These are phyloP conservation scores for Oryza meyeriana DNA, from an alignment of 176 grass and related monocot species.

Conservation along the genomic window DNA sequence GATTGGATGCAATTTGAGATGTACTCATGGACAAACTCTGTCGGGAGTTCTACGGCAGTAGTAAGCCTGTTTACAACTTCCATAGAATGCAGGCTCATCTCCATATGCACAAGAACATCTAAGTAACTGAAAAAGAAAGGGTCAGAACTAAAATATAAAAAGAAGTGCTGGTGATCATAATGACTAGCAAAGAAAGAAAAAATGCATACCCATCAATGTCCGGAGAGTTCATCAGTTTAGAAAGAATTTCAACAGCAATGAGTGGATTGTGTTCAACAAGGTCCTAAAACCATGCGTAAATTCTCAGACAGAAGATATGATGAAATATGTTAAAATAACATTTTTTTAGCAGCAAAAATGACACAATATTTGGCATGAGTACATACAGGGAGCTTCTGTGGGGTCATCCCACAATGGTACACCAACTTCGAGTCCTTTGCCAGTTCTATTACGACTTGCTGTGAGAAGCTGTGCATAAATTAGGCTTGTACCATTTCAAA, in stretches of 20 bases:
- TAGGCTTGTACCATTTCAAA: slow-evolving; percentile 42
- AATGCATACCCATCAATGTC: slow-evolving; percentile 78
- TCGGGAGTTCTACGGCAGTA: slow-evolving; percentile 89
- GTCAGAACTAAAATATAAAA: slow-evolving; percentile 15
- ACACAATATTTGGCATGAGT: background rate
- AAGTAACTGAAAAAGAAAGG: slow-evolving; percentile 59
- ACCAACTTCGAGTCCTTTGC: slow-evolving; percentile 92
- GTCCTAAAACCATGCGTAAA: slow-evolving; percentile 55
- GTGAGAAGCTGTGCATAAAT: slow-evolving; percentile 61
- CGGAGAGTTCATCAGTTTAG: slow-evolving; percentile 90
- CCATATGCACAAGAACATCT: slow-evolving; percentile 96
- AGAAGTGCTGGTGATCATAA: background rate
- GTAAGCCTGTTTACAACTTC: slow-evolving; percentile 99
- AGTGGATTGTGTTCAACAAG: slow-evolving; percentile 98
- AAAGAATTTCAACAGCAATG: slow-evolving; percentile 96
- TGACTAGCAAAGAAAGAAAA: slow-evolving; percentile 16
- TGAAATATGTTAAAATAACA: background rate
- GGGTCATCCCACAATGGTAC: slow-evolving; percentile 86
- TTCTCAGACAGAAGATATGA: slow-evolving; percentile 10
- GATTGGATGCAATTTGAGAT: slow-evolving; percentile 98
- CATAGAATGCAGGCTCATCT: slow-evolving; percentile 99
- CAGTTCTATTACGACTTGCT: slow-evolving; percentile 94
- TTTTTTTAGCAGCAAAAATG: background rate
- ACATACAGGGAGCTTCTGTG: slow-evolving; percentile 81
- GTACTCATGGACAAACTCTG: slow-evolving; percentile 92